Conservation (phyloP, 2,329 filamentous ascomycete species). For the Trichoderma citrinoviride region DNA sequence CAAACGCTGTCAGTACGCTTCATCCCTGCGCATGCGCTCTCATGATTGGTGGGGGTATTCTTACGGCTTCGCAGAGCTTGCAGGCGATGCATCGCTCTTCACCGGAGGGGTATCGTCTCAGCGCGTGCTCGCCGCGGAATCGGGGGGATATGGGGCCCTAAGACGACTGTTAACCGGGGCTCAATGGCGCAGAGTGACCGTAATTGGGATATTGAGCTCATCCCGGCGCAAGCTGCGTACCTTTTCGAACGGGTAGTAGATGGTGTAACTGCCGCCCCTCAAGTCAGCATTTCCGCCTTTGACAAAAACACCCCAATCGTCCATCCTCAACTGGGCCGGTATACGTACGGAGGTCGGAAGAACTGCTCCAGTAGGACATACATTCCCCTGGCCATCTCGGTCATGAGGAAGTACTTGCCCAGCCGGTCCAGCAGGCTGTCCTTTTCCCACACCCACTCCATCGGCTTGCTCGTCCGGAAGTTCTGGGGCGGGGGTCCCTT, state of each 20-base stretch:
- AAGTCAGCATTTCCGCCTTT: conserved; percentile 17
- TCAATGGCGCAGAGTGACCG: neutral
- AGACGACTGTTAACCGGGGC: conserved; percentile 24
- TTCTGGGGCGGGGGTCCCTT: conserved; percentile 73
- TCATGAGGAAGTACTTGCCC: conserved; percentile 91
- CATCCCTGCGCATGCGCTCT: neutral
- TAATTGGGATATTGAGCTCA: neutral
- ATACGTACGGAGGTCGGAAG: conserved; percentile 91
- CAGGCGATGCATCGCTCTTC: conserved; percentile 99
- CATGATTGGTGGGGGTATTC: conserved; percentile 17
- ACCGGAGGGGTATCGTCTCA: conserved; percentile 92
- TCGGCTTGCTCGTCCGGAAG: conserved; percentile 72
- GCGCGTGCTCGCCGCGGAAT: conserved; percentile 96
- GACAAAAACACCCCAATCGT: neutral
- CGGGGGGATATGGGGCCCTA: conserved; percentile 91
- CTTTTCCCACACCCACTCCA: conserved; percentile 75
- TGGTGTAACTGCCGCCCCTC: conserved; percentile 74
- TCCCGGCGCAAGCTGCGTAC: conserved; percentile 37
- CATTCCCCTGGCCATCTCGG: conserved; percentile 97
- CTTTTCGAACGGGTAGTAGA: conserved; percentile 99
- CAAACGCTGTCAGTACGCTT: neutral
- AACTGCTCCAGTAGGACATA: conserved; percentile 97
- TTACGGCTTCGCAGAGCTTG: conserved; percentile 93
- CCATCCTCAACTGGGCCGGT: neutral
- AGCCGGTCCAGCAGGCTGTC: conserved; percentile 78